phyloP scores from a whole-genome alignment of 345 rosid genomes.

The Salix arbutifolia region DNA sequence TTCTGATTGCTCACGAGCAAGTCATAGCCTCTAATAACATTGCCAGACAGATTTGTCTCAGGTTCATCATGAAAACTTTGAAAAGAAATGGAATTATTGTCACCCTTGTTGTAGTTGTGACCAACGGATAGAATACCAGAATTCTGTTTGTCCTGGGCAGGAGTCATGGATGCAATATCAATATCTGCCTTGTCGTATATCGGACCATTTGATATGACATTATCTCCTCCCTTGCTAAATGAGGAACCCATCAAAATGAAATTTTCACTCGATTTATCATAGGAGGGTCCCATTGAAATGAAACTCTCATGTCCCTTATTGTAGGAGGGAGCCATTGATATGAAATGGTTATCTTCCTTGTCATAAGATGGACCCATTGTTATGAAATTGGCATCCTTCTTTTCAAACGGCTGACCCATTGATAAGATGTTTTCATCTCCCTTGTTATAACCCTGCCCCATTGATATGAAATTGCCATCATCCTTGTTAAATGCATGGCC shows the following conservation, averaged over 20 bases:
- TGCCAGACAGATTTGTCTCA: constrained; percentile 38
- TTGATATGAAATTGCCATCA: constrained; percentile 44
- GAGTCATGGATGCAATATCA: constrained; percentile 17
- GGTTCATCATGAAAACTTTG: constrained; percentile 49
- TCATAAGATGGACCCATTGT: constrained; percentile 12
- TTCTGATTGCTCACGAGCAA: constrained; percentile 40
- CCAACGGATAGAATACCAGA: constrained; percentile 35
- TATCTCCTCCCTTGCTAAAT: constrained; percentile 31
- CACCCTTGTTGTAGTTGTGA: constrained; percentile 38
- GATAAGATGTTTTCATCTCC: constrained; percentile 32
- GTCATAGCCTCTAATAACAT: constrained; percentile 39
- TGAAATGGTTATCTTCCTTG: constrained; percentile 6
- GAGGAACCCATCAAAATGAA: constrained; percentile 34
- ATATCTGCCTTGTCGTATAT: constrained; percentile 28
- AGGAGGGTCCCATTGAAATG: constrained; percentile 30
- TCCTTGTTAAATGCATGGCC: constrained; percentile 43
- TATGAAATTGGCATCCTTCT: constrained; percentile 28
- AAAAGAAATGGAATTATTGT: constrained; percentile 46
- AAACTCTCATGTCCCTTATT: constrained; percentile 30
- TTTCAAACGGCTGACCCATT: constrained; percentile 41
- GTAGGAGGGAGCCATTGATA: constrained; percentile 34
- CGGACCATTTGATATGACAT: constrained; percentile 21
- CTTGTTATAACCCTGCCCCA: constrained; percentile 36
- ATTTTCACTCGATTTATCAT: constrained; percentile 31
- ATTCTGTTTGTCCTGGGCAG: constrained; percentile 36